phyloP scores from a whole-genome alignment of 768 basidiomycete species.

The Trametes elegans region DNA sequence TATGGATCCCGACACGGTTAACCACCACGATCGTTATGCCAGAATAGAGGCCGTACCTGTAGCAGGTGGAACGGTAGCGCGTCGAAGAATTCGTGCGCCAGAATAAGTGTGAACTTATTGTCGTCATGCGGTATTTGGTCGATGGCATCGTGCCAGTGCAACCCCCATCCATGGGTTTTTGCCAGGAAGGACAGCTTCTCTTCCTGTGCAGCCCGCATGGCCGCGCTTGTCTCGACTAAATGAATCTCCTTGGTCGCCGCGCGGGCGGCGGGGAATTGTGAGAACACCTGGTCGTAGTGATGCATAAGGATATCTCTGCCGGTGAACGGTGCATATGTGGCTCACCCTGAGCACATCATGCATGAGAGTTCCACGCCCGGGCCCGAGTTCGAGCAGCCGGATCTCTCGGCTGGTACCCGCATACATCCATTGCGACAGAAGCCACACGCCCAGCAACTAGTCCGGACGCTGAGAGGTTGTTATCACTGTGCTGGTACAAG shows the following conservation, averaged over 20 bases:
- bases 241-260: slow-evolving; percentile 49
- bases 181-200: slow-evolving; percentile 40
- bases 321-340: slow-evolving; percentile 1
- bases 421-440: slow-evolving; percentile 70
- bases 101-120: slow-evolving; percentile 70
- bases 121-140: slow-evolving; percentile 57
- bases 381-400: slow-evolving; percentile 88
- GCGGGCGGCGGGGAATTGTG: slow-evolving; percentile 41
- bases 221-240: slow-evolving; percentile 77
- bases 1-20: slow-evolving; percentile 29
- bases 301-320: not conserved
- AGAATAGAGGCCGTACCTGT: slow-evolving; percentile 51
- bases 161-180: slow-evolving; percentile 32
- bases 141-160: slow-evolving; percentile 75
- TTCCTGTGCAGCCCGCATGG: slow-evolving; percentile 65
- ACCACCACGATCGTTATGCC: not conserved
- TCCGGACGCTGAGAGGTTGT: slow-evolving; percentile 34
- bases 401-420: slow-evolving; percentile 48
- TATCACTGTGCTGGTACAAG: slow-evolving; percentile 29
- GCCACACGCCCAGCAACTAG: slow-evolving; percentile 88
- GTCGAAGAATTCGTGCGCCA: slow-evolving; percentile 98
- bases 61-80: slow-evolving; percentile 90
- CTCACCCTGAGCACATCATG: slow-evolving; percentile 82
- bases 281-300: slow-evolving; percentile 43
- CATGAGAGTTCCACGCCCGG: slow-evolving; percentile 91